These are phyloP conservation scores for Ceratocystis lukuohia DNA, from an alignment of 2,329 filamentous ascomycete genomes.

Conservation along the genomic window DNA sequence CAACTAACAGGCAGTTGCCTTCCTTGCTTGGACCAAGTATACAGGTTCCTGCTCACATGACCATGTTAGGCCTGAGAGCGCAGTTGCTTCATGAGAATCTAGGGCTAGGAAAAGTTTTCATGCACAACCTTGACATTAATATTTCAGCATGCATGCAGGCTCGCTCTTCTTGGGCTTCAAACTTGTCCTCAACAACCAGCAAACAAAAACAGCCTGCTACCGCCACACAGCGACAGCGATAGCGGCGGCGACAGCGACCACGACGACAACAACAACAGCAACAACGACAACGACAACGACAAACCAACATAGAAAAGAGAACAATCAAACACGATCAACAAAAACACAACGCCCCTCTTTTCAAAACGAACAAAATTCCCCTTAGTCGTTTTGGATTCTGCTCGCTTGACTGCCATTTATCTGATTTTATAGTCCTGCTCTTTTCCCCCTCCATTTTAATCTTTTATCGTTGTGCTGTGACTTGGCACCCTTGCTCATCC, in stretches of 20 bases:
- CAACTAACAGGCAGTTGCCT: too few species aligned
- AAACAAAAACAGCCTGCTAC: neutral
- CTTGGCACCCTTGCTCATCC: constrained; percentile 9
- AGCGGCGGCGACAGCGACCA: neutral
- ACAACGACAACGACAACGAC: neutral
- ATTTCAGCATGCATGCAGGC: too few species aligned
- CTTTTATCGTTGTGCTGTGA: neutral
- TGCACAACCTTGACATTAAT: too few species aligned
- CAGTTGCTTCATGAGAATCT: too few species aligned
- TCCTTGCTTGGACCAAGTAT: too few species aligned
- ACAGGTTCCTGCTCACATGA: too few species aligned
- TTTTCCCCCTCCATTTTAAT: neutral
- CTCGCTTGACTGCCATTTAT: neutral
- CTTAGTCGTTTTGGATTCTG: neutral
- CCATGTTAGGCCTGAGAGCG: too few species aligned
- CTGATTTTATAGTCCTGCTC: neutral
- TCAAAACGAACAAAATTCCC: neutral
- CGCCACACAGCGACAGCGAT: neutral
- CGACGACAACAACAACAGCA: neutral
- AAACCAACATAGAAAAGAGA: neutral
- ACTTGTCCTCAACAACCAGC: neutral
- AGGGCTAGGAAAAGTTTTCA: too few species aligned
- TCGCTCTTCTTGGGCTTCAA: neutral
- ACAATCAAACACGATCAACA: neutral
- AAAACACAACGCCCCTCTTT: neutral